Conservation (phyloP, 2,329 filamentous ascomycete genomes). For the Tolypocladium pustulatum region DNA sequence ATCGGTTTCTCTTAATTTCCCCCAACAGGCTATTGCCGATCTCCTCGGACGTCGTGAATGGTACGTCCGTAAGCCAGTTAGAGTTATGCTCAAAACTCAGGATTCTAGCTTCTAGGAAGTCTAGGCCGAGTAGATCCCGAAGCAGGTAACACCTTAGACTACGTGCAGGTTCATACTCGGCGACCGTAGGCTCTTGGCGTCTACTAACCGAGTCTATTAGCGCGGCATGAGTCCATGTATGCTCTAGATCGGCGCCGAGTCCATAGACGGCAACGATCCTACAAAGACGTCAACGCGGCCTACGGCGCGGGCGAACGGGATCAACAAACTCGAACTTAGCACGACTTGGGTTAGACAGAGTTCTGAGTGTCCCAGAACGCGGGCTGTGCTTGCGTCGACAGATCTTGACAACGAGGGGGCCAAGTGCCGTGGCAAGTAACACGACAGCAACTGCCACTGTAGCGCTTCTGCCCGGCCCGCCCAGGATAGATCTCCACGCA, state of each 20-base stretch:
- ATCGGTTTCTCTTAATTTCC: not conserved
- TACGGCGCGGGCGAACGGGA: too few species aligned
- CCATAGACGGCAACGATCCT: constrained; percentile 12
- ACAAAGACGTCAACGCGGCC: too few species aligned
- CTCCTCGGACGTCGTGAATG: constrained; percentile 7
- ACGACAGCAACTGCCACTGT: too few species aligned
- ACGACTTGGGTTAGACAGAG: too few species aligned
- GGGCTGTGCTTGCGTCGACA: too few species aligned
- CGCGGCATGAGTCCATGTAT: constrained; percentile 6
- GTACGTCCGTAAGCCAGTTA: constrained; percentile 10
- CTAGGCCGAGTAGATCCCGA: constrained; percentile 4
- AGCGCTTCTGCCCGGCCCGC: too few species aligned
- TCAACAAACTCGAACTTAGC: not conserved
- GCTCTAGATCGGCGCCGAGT: constrained; percentile 8
- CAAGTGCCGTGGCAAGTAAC: too few species aligned
- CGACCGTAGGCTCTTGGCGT: not conserved
- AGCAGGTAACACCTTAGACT: constrained; percentile 5
- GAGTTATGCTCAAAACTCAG: constrained; percentile 10
- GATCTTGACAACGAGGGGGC: too few species aligned
- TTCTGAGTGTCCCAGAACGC: too few species aligned
- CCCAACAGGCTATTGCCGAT: constrained; percentile 6
- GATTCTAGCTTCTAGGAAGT: constrained; percentile 10
- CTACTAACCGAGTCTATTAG: too few species aligned
- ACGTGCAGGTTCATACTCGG: not conserved
- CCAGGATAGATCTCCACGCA: too few species aligned